Percentiles rank a stretch among this genome's conserved stretches.
phyloP scores from a whole-genome alignment of 148 eudicot species.

The Dysphania ambrosioides region DNA sequence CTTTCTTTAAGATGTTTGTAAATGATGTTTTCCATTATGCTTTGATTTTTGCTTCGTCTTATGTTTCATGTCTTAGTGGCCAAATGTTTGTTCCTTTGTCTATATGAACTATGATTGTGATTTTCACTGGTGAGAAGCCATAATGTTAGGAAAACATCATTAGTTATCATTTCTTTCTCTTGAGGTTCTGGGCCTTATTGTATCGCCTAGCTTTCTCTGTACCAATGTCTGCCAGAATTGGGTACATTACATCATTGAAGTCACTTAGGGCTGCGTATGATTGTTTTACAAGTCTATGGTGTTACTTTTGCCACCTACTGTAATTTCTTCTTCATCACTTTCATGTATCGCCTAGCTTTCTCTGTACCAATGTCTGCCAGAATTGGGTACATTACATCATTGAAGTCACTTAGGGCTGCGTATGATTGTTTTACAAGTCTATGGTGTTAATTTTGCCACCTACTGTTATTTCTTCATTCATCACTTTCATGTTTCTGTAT shows the following conservation, averaged over 20 bases:
- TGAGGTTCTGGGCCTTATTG: not conserved
- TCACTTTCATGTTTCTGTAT: not conserved
- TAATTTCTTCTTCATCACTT: no score
- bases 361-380: not conserved
- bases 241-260: not conserved
- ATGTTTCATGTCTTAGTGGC: not conserved
- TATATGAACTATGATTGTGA: no score
- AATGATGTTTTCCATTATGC: not conserved
- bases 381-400: not conserved
- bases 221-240: not conserved
- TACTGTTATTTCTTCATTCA: not conserved
- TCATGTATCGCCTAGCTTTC: not conserved
- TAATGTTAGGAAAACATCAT: not conserved
- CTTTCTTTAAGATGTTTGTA: not conserved
- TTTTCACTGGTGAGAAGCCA: not conserved
- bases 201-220: not conserved
- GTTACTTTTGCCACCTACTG: no score
- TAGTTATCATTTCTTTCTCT: not conserved
- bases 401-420: not conserved
- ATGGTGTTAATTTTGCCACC: no score
- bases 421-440: not conserved
- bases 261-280: not conserved
- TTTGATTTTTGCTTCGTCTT: not conserved
- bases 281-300: not conserved
- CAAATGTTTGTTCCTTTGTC: no score